Evolutionary conservation across 2,329 filamentous ascomycete species (phyloP).

Genomic region (Neurospora sp.): DNA sequence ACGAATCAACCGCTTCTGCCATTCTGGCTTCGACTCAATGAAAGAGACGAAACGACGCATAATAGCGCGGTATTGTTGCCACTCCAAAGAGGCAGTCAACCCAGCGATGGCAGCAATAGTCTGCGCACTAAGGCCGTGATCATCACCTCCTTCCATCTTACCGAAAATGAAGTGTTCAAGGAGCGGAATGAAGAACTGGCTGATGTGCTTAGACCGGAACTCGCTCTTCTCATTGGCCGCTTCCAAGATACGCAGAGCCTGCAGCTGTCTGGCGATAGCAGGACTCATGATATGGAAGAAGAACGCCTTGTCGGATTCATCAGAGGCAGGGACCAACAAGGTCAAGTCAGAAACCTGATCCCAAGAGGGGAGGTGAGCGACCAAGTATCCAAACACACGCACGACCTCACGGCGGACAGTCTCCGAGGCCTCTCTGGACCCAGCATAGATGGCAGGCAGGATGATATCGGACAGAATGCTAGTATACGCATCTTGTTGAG

Average conservation of each 20-base stretch:
- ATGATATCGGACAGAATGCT: slow-evolving; percentile 54
- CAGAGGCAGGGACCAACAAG: slow-evolving; percentile 48
- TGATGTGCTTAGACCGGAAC: slow-evolving; percentile 68
- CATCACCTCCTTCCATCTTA: slow-evolving; percentile 61
- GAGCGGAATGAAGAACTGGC: slow-evolving; percentile 80
- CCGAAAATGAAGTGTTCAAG: slow-evolving; percentile 92
- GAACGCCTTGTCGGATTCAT: slow-evolving; percentile 64
- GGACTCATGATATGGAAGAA: slow-evolving; percentile 91
- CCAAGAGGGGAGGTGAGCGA: slow-evolving; percentile 63
- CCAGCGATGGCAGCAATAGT: slow-evolving; percentile 71
- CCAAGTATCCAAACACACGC: slow-evolving; percentile 66
- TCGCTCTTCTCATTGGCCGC: slow-evolving; percentile 53
- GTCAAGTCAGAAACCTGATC: slow-evolving; percentile 63
- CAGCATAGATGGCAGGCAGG: slow-evolving; percentile 66
- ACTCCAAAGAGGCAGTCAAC: slow-evolving; percentile 69
- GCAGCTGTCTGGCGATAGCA: slow-evolving; percentile 74
- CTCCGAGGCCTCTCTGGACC: slow-evolving; percentile 70
- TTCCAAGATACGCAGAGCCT: slow-evolving; percentile 70
- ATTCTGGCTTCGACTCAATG: slow-evolving; percentile 67
- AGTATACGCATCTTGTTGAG: slow-evolving; percentile 40
- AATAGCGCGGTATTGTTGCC: slow-evolving; percentile 80
- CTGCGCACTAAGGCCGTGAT: slow-evolving; percentile 79
- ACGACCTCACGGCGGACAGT: slow-evolving; percentile 77
- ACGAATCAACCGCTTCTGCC: slow-evolving; percentile 77
- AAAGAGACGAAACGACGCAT: slow-evolving; percentile 78